A percentile compares a stretch with the other conserved stretches of the same genome.
Conservation (phyloP, 2,329 filamentous ascomycete genomes). For the Myotisia sp. region DNA sequence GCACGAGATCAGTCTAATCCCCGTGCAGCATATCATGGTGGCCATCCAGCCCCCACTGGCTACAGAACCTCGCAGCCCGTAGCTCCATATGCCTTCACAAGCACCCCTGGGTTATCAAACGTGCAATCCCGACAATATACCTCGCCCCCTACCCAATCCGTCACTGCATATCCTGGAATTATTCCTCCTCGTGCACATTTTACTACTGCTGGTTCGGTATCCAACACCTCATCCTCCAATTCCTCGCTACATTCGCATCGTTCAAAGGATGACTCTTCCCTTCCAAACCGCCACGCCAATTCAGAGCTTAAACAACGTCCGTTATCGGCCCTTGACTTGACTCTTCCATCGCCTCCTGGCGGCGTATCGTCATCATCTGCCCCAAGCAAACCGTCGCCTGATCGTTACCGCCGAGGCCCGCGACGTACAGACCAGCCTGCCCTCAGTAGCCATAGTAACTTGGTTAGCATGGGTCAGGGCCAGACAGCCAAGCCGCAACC, state of each 20-base stretch:
- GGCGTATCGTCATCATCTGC: slow-evolving; percentile 43
- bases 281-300: slow-evolving; percentile 27
- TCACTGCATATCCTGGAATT: slow-evolving; percentile 29
- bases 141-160: slow-evolving; percentile 42
- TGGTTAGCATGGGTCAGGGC: slow-evolving; percentile 1
- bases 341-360: slow-evolving; percentile 41
- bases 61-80: slow-evolving; percentile 39
- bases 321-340: slow-evolving; percentile 37
- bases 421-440: slow-evolving; percentile 36
- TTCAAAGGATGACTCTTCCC: slow-evolving; percentile 38
- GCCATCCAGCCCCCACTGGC: slow-evolving; percentile 1
- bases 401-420: slow-evolving; percentile 63
- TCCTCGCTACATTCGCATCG: slow-evolving; percentile 31
- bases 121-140: slow-evolving; percentile 38
- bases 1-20: slow-evolving; percentile 27
- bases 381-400: slow-evolving; percentile 55
- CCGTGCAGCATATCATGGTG: slow-evolving; percentile 29
- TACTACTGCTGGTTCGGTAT: slow-evolving; percentile 38
- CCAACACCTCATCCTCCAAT: slow-evolving; percentile 38
- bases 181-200: slow-evolving; percentile 29
- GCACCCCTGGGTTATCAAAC: slow-evolving; percentile 51
- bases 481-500: slow-evolving; percentile 4
- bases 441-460: slow-evolving; percentile 7
- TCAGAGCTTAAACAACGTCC: slow-evolving; percentile 27
- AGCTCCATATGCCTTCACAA: slow-evolving; percentile 63